Conservation (phyloP, 2,329 filamentous ascomycete species). For the Penicillium rolfsii region DNA sequence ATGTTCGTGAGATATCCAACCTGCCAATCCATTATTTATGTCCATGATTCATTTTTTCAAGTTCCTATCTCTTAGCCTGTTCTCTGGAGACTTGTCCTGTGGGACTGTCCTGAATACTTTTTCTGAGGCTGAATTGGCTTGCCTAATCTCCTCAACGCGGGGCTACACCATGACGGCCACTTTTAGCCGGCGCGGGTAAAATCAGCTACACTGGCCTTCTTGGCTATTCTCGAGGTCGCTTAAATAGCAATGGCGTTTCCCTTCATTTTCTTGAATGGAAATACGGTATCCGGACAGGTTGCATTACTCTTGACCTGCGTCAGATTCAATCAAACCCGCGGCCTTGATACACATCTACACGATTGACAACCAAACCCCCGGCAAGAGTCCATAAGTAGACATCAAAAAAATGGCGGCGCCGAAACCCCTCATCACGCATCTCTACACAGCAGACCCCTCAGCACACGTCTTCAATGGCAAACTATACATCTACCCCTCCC, state of each 20-base stretch:
- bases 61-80: background rate
- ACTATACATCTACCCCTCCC: constrained; percentile 79
- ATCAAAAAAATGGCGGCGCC: background rate
- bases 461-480: constrained; percentile 77
- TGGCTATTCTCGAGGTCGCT: background rate
- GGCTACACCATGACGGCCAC: background rate
- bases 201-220: background rate
- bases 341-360: background rate
- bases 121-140: background rate
- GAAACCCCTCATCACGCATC: constrained; percentile 68
- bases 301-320: background rate
- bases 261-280: background rate
- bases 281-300: background rate
- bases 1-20: too few relatives aligned
- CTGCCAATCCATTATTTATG: background rate
- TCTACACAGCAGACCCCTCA: constrained; percentile 80
- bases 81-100: background rate
- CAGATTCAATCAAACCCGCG: background rate
- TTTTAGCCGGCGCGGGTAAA: constrained; percentile 6
- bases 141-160: background rate
- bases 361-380: background rate
- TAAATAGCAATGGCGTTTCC: background rate
- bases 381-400: background rate
- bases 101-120: background rate
- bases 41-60: background rate